Conservation (phyloP, 352 stramenopile species). For the Globisporangium splendens region DNA sequence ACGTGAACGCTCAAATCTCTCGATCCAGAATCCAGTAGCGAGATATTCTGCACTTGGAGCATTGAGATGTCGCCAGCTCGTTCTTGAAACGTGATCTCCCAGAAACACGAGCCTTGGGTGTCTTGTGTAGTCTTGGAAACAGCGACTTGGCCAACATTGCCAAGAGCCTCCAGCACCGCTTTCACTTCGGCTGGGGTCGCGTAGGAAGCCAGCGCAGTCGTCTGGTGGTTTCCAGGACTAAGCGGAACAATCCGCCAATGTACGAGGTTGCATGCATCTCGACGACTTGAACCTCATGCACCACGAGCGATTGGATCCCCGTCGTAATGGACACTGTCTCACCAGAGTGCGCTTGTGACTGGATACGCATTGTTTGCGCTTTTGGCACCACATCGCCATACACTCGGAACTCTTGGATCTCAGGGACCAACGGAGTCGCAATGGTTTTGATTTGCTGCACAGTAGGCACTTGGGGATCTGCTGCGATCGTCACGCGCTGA, state of each 20-base stretch:
- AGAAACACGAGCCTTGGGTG: constrained; percentile 40
- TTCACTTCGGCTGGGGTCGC: constrained; percentile 40
- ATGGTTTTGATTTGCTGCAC: constrained; percentile 35
- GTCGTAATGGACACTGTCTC: constrained; percentile 36
- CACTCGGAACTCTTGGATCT: constrained; percentile 54
- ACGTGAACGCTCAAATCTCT: constrained; percentile 37
- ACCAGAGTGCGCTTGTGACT: constrained; percentile 32
- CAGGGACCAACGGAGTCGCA: constrained; percentile 20
- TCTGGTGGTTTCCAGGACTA: constrained; percentile 37
- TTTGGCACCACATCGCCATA: constrained; percentile 31
- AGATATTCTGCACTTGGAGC: constrained; percentile 38
- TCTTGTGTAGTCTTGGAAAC: constrained; percentile 31
- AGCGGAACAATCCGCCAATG: constrained; percentile 44
- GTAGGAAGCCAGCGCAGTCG: constrained; percentile 41
- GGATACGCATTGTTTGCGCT: constrained; percentile 34
- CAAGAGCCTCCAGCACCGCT: constrained; percentile 41
- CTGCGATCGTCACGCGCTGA: constrained; percentile 45
- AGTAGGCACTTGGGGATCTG: constrained; percentile 30
- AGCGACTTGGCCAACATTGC: constrained; percentile 28
- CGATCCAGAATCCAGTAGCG: constrained; percentile 40
- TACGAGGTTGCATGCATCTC: constrained; percentile 34
- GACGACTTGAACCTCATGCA: constrained; percentile 42
- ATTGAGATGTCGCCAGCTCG: constrained; percentile 47
- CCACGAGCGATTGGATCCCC: constrained; percentile 18
- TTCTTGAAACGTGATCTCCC: constrained; percentile 56